phyloP scores from a whole-genome alignment of 2,329 filamentous ascomycete genomes.

The Trichophyton rubrum region DNA sequence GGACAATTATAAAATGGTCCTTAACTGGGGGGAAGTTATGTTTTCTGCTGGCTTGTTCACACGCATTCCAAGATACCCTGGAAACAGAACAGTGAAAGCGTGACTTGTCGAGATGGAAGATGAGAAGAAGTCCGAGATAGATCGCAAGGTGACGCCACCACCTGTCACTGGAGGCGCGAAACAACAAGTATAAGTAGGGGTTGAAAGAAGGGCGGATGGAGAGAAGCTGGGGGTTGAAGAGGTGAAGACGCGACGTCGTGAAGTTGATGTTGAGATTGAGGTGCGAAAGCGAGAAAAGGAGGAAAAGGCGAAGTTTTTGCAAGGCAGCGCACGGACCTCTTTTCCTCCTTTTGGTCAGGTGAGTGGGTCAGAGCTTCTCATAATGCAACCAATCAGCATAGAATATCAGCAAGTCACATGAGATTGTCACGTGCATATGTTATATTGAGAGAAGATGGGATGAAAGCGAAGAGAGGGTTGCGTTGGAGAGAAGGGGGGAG shows the following conservation, averaged over 20 bases:
- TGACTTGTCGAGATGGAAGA: background rate
- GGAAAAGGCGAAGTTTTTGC: slow-evolving; percentile 3
- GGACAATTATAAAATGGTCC: slow-evolving; percentile 5
- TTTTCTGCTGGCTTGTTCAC: background rate
- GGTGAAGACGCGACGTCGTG: background rate
- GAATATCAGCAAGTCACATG: background rate
- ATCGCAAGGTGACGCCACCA: background rate
- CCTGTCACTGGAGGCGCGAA: background rate
- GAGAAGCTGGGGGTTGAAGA: background rate
- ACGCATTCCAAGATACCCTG: slow-evolving; percentile 1
- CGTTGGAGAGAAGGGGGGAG: no score
- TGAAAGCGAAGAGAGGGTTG: background rate
- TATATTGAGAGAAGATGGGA: background rate
- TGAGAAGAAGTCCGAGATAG: background rate
- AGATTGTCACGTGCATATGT: background rate
- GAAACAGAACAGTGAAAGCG: background rate
- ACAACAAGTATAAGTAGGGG: background rate
- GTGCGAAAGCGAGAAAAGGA: background rate
- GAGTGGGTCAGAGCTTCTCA: slow-evolving; percentile 6
- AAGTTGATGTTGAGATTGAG: background rate
- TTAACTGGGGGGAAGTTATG: background rate
- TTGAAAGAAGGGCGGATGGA: background rate
- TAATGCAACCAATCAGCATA: slow-evolving; percentile 1
- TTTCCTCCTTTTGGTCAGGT: background rate
- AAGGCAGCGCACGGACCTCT: background rate